Evolutionary conservation across 2,329 filamentous ascomycete species (phyloP), one percentile per base, ranked within the genome.

Genomic region (Alternaria infectoria): DNA sequence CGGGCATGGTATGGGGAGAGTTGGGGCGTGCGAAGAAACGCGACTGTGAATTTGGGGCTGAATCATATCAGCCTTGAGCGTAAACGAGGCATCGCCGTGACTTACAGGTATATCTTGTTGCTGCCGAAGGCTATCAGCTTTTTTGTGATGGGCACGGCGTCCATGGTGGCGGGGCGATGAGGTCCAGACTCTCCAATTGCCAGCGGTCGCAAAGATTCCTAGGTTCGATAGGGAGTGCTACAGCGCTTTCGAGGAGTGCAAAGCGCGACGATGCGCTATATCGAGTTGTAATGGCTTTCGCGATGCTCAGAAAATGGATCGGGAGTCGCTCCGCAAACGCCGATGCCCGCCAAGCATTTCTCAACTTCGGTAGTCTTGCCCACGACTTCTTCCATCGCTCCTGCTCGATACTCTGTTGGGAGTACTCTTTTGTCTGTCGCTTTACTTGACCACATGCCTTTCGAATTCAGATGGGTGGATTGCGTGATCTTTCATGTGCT

Each of bases 1-100:
- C 90, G 91, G 67, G 95, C 96, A 79, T 92, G 93, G 68, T 89
- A 91, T 19, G 94, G 89, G 8, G 92, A 90, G 57, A 92, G 87
- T 70, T 87, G 85, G 28, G 89, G 88, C 62, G 89, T 91, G 71
- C 90, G 91, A 73, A 97, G 84, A 74, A 98, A 88, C 64, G 91
- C 90, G 76, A 98, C 84, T 68, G 89, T 88, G 83, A 96, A 92
- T 77, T 91, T 89, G 56, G 95, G 95, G 64, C 94, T 97, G 75
- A 4, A 5, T 9, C 23, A 1, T 30, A 40, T 72, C 50, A 74
- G 68, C 58, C 60, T 56, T 40, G 8, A 23, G 11, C 12, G 4
- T 36, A 26, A 28, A 50, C n/a, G 30, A 36, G 28, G 50, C 26
- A n/a, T 9, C 40, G 9, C 51, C 56, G 51, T 28, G 32, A 52